Percentiles rank a stretch among this genome's conserved stretches.
Evolutionary conservation across 2,329 filamentous ascomycete species (phyloP).

Genomic region (Talaromyces amestolkiae): DNA sequence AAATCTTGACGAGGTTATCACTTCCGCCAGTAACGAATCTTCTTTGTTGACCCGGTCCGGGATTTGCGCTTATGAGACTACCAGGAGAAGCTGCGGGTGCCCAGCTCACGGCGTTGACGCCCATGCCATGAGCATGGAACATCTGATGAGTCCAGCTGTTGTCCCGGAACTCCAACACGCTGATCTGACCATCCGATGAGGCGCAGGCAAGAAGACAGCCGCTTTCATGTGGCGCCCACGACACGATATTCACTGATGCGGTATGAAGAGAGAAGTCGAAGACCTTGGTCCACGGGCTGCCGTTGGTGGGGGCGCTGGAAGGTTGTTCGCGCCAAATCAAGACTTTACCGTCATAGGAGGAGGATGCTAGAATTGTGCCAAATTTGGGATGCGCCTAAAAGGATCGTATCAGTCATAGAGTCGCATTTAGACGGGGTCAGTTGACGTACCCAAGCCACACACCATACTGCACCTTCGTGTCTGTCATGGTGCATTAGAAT

Average conservation of each 20-base stretch:
- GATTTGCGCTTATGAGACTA: conserved; percentile 73
- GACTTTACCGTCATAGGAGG: conserved; percentile 95
- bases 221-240: conserved; percentile 95
- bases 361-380: conserved; percentile 93
- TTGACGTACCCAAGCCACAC: conserved; percentile 74
- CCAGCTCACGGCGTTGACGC: conserved; percentile 95
- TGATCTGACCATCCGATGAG: conserved; percentile 88
- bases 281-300: conserved; percentile 72
- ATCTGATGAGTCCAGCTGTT: conserved; percentile 86
- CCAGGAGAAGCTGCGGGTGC: conserved; percentile 81
- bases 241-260: conserved; percentile 92
- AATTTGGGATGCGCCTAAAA: conserved; percentile 88
- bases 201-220: conserved; percentile 94
- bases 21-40: conserved; percentile 93
- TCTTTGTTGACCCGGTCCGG: conserved; percentile 63
- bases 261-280: conserved; percentile 94
- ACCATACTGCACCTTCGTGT: conserved; percentile 97
- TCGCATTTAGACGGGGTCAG: neutral
- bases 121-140: conserved; percentile 88
- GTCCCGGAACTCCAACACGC: conserved; percentile 94
- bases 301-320: conserved; percentile 36
- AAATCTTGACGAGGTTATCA: conserved; percentile 91
- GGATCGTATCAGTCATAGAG: neutral
- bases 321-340: conserved; percentile 93
- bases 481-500: conserved; percentile 46